Percentiles rank a stretch among this genome's conserved stretches.
These are phyloP conservation scores for Fusarium subglutinans DNA, from an alignment of 2,329 filamentous ascomycete species.

Conservation along the genomic window DNA sequence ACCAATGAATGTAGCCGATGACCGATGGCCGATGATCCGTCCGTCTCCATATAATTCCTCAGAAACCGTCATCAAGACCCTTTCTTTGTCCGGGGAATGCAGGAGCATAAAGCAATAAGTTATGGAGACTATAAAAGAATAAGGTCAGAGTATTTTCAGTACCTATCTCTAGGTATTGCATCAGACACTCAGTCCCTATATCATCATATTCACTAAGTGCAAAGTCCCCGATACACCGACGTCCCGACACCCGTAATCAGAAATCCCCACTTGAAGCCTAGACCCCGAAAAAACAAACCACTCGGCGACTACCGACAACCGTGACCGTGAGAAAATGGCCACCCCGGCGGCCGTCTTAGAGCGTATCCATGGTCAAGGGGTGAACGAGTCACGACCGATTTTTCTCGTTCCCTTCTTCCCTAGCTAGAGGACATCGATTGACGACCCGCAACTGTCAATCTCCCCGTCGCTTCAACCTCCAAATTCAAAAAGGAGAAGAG, in stretches of 20 bases:
- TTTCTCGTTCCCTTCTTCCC: background rate
- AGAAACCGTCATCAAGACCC: constrained; percentile 10
- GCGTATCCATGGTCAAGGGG: constrained; percentile 11
- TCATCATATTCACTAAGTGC: background rate
- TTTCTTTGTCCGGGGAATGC: background rate
- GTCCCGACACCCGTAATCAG: constrained; percentile 24
- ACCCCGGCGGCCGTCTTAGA: constrained; percentile 34
- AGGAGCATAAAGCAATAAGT: background rate
- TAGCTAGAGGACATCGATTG: background rate
- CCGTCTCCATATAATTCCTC: constrained; percentile 13
- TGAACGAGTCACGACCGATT: background rate
- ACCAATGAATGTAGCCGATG: constrained; percentile 34
- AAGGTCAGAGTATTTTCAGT: background rate
- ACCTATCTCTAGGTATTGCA: background rate
- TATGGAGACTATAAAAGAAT: background rate
- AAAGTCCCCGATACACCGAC: constrained; percentile 2
- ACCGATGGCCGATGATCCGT: constrained; percentile 25
- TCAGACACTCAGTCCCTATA: background rate
- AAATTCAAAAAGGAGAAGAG: background rate
- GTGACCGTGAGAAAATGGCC: constrained; percentile 27
- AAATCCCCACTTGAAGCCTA: constrained; percentile 2
- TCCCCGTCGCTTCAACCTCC: background rate
- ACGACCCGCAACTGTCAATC: background rate
- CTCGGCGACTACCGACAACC: constrained; percentile 31
- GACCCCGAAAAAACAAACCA: background rate